phyloP scores from a whole-genome alignment of 2,329 filamentous ascomycete species.

The Aotearoamyces nothofagi region DNA sequence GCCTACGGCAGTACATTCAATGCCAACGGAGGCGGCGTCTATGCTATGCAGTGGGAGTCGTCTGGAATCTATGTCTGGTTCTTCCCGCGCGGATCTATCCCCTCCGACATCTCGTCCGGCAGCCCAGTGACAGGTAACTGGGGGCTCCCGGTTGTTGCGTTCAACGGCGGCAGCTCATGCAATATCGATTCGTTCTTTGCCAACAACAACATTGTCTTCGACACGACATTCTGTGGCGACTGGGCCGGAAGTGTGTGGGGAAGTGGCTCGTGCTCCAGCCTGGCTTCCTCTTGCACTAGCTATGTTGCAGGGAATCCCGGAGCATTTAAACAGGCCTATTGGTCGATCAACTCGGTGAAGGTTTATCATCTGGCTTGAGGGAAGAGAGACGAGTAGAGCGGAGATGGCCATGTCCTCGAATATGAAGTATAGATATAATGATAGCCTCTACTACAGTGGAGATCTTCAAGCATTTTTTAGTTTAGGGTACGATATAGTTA shows the following conservation, averaged over 20 bases:
- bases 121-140: slow-evolving; percentile 52
- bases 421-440: too few species aligned
- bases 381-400: too few species aligned
- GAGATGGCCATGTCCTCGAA: too few species aligned
- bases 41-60: slow-evolving; percentile 63
- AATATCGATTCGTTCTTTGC: slow-evolving; percentile 56
- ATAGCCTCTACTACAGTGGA: too few species aligned
- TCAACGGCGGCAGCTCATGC: slow-evolving; percentile 51
- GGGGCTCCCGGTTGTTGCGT: slow-evolving; percentile 53
- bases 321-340: slow-evolving; percentile 61
- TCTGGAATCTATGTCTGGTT: slow-evolving; percentile 64
- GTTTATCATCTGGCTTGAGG: slow-evolving; percentile 42
- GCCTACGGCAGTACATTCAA: slow-evolving; percentile 62
- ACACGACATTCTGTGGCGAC: slow-evolving; percentile 75
- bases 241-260: slow-evolving; percentile 67
- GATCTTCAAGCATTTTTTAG: too few species aligned
- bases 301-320: slow-evolving; percentile 58
- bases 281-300: slow-evolving; percentile 50
- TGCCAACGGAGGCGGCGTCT: slow-evolving; percentile 50
- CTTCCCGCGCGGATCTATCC: slow-evolving; percentile 54
- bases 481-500: too few species aligned
- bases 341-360: slow-evolving; percentile 58
- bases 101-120: slow-evolving; percentile 42
- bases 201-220: slow-evolving; percentile 61
- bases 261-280: slow-evolving; percentile 39